Evolutionary conservation across 257 asterid genomes (phyloP).

Genomic region (Lycium ferocissimum): DNA sequence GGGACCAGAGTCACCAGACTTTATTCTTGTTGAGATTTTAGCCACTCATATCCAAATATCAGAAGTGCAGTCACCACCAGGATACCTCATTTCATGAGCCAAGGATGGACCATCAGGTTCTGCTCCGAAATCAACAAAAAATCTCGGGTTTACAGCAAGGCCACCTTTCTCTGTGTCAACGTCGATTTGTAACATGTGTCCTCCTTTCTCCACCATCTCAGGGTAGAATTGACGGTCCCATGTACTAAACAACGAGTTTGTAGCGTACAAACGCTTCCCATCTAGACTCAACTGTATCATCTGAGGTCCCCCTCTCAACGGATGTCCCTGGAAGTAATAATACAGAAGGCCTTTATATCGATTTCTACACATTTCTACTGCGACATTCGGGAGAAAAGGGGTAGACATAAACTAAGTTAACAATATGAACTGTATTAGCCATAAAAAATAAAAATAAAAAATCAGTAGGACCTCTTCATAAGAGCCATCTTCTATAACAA

Average conservation of each 20-base stretch:
- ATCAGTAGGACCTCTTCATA: too few relatives aligned
- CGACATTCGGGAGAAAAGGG: neutral
- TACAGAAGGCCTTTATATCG: neutral
- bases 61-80: slow-evolving; percentile 99
- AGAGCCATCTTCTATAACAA: too few relatives aligned
- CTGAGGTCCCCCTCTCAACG: slow-evolving; percentile 92
- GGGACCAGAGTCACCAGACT: slow-evolving; percentile 29
- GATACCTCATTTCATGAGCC: slow-evolving; percentile 97
- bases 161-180: slow-evolving; percentile 85
- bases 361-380: neutral
- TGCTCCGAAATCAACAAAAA: slow-evolving; percentile 83
- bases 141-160: slow-evolving; percentile 64
- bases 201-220: slow-evolving; percentile 75
- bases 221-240: slow-evolving; percentile 97
- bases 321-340: slow-evolving; percentile 57
- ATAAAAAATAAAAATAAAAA: neutral
- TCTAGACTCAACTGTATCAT: slow-evolving; percentile 98
- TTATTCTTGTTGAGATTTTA: slow-evolving; percentile 18
- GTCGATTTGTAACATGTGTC: slow-evolving; percentile 82
- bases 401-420: neutral
- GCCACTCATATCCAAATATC: slow-evolving; percentile 76
- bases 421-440: neutral
- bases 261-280: slow-evolving; percentile 82
- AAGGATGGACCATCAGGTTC: slow-evolving; percentile 95
- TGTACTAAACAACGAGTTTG: slow-evolving; percentile 88